phyloP scores from a whole-genome alignment of 2,329 filamentous ascomycete genomes.

The Hypoxylon sp. region DNA sequence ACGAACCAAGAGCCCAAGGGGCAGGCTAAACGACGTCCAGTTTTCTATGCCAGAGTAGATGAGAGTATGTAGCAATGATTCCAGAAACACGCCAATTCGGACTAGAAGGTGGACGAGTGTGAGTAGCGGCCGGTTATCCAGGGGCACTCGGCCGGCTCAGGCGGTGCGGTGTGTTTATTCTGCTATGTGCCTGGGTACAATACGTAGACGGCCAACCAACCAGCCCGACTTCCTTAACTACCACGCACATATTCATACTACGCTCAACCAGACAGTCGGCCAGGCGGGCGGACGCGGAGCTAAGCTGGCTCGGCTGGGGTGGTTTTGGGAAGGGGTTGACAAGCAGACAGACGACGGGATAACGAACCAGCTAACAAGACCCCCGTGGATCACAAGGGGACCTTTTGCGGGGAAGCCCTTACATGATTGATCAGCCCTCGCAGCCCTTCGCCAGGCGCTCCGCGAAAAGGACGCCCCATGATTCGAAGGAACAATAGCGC shows the following conservation, averaged over 20 bases:
- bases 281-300: background rate
- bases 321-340: no score
- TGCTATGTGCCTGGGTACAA: no score
- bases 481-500: conserved; percentile 29
- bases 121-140: conserved; percentile 11
- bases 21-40: conserved; percentile 17
- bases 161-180: conserved; percentile 6
- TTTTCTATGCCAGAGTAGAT: no score
- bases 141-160: background rate
- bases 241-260: background rate
- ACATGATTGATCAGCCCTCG: conserved; percentile 13
- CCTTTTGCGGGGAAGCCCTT: conserved; percentile 28
- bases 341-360: conserved; percentile 5
- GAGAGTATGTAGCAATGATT: conserved; percentile 33
- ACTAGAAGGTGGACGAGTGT: background rate
- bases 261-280: no score
- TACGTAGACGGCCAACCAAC: background rate
- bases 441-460: conserved; percentile 27
- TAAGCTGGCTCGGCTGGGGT: conserved; percentile 21
- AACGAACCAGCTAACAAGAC: conserved; percentile 14
- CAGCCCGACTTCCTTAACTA: no score
- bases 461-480: conserved; percentile 32
- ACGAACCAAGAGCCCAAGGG: background rate
- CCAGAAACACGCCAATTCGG: conserved; percentile 10
- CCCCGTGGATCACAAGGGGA: conserved; percentile 25